These are phyloP conservation scores for Kodamaea neixiangensis DNA, from an alignment of 805 yeast species.

Conservation along the genomic window DNA sequence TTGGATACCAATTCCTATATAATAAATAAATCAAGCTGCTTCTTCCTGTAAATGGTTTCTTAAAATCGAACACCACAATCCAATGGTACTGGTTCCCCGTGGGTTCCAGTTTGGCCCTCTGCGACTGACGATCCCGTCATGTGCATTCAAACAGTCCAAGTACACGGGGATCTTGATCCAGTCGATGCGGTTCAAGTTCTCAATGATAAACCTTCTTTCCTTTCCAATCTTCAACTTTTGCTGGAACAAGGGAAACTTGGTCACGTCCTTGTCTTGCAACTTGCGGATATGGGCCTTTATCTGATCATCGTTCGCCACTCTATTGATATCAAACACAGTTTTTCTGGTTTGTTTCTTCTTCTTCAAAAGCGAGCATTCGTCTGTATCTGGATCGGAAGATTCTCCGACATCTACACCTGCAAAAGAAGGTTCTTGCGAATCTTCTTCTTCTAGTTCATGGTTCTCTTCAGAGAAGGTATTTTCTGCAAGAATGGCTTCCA, in stretches of 20 bases:
- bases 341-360: constrained; percentile 3
- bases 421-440: constrained; percentile 11
- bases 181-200: constrained; percentile 58
- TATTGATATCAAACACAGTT: constrained; percentile 2
- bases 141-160: constrained; percentile 75
- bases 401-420: not conserved
- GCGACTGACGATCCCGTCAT: constrained; percentile 83
- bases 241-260: constrained; percentile 32
- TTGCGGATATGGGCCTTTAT: constrained; percentile 17
- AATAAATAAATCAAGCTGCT: constrained; percentile 2
- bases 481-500: constrained; percentile 34
- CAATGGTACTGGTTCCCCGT: constrained; percentile 53
- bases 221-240: constrained; percentile 34
- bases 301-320: constrained; percentile 25
- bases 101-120: constrained; percentile 56
- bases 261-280: constrained; percentile 19
- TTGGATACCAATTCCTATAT: not conserved
- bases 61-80: constrained; percentile 49
- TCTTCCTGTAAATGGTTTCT: constrained; percentile 23
- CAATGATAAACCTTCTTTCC: constrained; percentile 43
- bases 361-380: constrained; percentile 10
- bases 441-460: constrained; percentile 14
- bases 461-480: not conserved
- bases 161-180: constrained; percentile 82
- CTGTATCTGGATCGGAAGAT: constrained; percentile 6